phyloP scores from a whole-genome alignment of 768 basidiomycete genomes.

The Tricholoma flavovirens region DNA sequence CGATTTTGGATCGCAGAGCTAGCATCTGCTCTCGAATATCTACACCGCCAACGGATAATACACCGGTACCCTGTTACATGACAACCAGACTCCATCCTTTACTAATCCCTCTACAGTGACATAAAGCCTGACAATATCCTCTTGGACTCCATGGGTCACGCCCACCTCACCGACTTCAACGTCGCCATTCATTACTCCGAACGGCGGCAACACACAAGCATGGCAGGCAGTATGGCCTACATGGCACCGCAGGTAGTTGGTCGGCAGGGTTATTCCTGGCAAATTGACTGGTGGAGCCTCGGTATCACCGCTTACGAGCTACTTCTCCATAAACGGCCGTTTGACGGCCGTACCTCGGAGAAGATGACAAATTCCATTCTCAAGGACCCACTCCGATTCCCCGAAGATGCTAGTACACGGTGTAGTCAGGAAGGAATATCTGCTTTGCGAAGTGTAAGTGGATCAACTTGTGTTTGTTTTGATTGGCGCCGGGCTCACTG shows the following conservation, averaged over 20 bases:
- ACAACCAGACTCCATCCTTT: background rate
- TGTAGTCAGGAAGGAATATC: constrained; percentile 64
- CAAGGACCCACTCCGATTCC: constrained; percentile 73
- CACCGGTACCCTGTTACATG: constrained; percentile 63
- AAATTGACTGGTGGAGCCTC: constrained; percentile 94
- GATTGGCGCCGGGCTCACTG: constrained; percentile 13
- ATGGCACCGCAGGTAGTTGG: constrained; percentile 98
- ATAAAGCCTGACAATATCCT: constrained; percentile 97
- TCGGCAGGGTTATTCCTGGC: constrained; percentile 89
- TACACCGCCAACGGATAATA: constrained; percentile 88
- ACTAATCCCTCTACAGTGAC: constrained; percentile 48
- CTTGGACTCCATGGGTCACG: constrained; percentile 89
- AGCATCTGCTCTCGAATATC: constrained; percentile 76
- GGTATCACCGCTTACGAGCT: constrained; percentile 89
- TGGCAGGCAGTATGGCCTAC: constrained; percentile 98
- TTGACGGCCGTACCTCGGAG: constrained; percentile 85
- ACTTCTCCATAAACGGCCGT: constrained; percentile 77
- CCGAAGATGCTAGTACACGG: constrained; percentile 55
- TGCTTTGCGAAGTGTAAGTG: constrained; percentile 61
- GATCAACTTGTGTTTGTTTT: background rate
- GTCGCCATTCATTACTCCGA: constrained; percentile 98
- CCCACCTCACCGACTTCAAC: constrained; percentile 97
- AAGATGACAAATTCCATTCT: constrained; percentile 85
- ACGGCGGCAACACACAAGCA: constrained; percentile 79
- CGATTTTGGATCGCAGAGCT: constrained; percentile 90